Evolutionary conservation across 192 early-diverging fungal genomes (phyloP), one percentile per base, ranked within the genome.

Genomic region (Coemansia sp.): DNA sequence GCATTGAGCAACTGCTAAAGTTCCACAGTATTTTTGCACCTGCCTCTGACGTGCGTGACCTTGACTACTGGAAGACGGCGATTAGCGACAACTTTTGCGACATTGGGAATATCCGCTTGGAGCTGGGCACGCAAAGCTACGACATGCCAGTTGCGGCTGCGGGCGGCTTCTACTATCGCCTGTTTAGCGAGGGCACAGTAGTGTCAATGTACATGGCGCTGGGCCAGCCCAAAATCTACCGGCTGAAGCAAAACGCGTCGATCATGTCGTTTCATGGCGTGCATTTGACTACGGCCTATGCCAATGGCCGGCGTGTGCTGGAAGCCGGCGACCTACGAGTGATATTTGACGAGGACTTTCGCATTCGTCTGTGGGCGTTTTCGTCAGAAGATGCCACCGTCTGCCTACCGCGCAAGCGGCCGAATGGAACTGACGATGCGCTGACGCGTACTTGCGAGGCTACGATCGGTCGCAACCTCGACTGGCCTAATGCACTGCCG

Each of bases 281-380:
- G 15, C 67, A 73, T 68, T 40, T 79, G 38, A 78, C 74, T 0
- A 75, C 77, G 12, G 68, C 77, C 15, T 79, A 79, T 29, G 65
- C 62, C 7, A 66, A 29, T 41, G 81, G 81, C 47, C 81, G 81
- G 38, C 72, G 81, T 0, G 77, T 84, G n/a, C 64, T 75, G n/a
- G 81, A 84, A 66, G 27, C 62, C 8, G 81, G 81, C 15, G 63
- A 66, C 1, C 54, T 84, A 68, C 73, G 81, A 2, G 81, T 79
- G 7, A 73, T 73, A 3, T 79, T 84, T 47, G 71, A 69, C 33
- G 29, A 49, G 1, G 61, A 66, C 22, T 73, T 79, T 46, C 64
- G 66, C 24, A 84, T 84, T 20, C 81, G 76, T 29, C 40, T 79
- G 9, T 84, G 81, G 81, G 77, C 81, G 0, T 84, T 84, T 22